These are phyloP conservation scores for Aureobasidium musti DNA, from an alignment of 2,329 filamentous ascomycete genomes.

Conservation along the genomic window DNA sequence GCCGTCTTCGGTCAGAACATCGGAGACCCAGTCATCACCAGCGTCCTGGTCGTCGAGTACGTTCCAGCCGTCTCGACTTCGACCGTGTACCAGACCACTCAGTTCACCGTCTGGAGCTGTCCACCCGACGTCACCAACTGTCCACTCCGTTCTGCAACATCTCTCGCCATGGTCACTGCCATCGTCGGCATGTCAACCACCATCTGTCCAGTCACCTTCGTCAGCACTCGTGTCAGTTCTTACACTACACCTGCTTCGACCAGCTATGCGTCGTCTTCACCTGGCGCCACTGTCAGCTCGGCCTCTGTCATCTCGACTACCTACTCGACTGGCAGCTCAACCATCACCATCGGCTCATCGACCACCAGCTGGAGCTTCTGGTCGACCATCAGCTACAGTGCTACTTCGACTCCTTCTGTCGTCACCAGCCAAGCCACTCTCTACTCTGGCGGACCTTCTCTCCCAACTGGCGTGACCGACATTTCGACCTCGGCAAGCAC, in stretches of 20 bases:
- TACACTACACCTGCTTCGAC: conserved; percentile 30
- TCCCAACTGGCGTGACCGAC: conserved; percentile 12
- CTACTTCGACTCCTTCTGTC: conserved; percentile 5
- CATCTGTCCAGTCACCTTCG: conserved; percentile 47
- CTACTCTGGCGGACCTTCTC: conserved; percentile 22
- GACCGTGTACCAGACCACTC: conserved; percentile 47
- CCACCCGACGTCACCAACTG: conserved; percentile 45
- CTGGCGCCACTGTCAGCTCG: conserved; percentile 26
- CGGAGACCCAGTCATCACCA: conserved; percentile 30
- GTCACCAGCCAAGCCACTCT: conserved; percentile 20
- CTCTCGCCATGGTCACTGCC: conserved; percentile 43
- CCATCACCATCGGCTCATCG: conserved; percentile 18
- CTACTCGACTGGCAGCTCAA: conserved; percentile 23
- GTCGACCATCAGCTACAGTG: conserved; percentile 24
- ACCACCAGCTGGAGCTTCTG: conserved; percentile 11
- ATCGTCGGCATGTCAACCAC: conserved; percentile 48
- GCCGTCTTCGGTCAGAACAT: conserved; percentile 17
- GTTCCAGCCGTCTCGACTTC: conserved; percentile 45
- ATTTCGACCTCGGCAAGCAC: not conserved
- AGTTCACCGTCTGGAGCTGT: conserved; percentile 48
- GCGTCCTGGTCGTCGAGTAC: conserved; percentile 37
- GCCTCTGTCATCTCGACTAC: conserved; percentile 23
- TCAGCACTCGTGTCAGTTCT: conserved; percentile 31
- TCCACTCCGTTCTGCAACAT: conserved; percentile 39
- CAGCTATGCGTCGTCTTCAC: conserved; percentile 24